Evolutionary conservation across 2,329 filamentous ascomycete species (phyloP).

Genomic region (Pseudocercospora fijiensis): DNA sequence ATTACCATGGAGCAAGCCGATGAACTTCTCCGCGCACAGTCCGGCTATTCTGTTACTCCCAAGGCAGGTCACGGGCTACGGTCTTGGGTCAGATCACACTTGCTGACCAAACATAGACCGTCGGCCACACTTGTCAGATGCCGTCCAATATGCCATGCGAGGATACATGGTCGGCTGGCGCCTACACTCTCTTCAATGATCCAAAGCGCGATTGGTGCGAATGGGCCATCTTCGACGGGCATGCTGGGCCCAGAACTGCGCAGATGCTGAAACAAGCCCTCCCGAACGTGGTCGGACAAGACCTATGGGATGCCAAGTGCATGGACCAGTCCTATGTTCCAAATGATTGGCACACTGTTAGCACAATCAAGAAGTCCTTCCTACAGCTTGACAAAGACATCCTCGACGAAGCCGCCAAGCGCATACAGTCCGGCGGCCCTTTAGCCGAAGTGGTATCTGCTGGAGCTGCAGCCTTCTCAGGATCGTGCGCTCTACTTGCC

Average conservation of each 20-base stretch:
- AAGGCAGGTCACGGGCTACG: conserved; percentile 9
- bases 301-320: conserved; percentile 25
- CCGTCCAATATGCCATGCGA: conserved; percentile 36
- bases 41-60: conserved; percentile 29
- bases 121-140: conserved; percentile 31
- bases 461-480: conserved; percentile 47
- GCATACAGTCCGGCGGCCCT: conserved; percentile 20
- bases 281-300: conserved; percentile 26
- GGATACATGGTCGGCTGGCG: conserved; percentile 28
- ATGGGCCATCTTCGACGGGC: conserved; percentile 47
- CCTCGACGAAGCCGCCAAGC: conserved; percentile 27
- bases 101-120: conserved; percentile 14
- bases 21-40: conserved; percentile 24
- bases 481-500: conserved; percentile 64
- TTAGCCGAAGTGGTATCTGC: conserved; percentile 25
- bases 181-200: conserved; percentile 28
- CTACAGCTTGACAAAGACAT: conserved; percentile 43
- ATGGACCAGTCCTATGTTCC: conserved; percentile 27
- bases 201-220: conserved; percentile 31
- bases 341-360: conserved; percentile 35
- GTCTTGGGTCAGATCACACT: neutral
- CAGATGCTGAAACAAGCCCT: conserved; percentile 30
- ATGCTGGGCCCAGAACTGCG: conserved; percentile 38
- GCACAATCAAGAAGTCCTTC: conserved; percentile 44
- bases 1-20: conserved; percentile 27